A percentile compares a stretch with the other conserved stretches of the same genome.
phyloP scores from a whole-genome alignment of 768 basidiomycete genomes.

The Mycena galopus region DNA sequence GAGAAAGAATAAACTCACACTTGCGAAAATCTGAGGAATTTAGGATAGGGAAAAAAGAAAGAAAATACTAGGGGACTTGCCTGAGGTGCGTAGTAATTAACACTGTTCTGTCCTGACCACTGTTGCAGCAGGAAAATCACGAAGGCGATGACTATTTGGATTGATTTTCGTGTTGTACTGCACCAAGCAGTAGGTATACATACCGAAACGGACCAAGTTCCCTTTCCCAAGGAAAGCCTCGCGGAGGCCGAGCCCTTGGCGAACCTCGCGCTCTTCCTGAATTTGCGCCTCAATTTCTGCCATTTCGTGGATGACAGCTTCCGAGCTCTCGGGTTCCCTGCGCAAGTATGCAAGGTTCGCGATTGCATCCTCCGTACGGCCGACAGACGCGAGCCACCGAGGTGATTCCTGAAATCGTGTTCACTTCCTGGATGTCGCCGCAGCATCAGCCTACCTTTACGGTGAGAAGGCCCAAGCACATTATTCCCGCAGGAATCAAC shows the following conservation, averaged over 20 bases:
- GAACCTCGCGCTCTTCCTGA: conserved; percentile 75
- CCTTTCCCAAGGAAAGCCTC: conserved; percentile 88
- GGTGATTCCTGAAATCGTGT: conserved; percentile 74
- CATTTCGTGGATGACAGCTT: conserved; percentile 68
- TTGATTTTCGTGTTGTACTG: not conserved
- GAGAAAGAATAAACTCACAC: conserved; percentile 55
- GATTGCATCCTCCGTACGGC: conserved; percentile 65
- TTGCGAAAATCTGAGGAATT: conserved; percentile 80
- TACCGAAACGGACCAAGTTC: conserved; percentile 79
- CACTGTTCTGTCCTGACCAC: conserved; percentile 88
- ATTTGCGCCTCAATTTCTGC: conserved; percentile 89
- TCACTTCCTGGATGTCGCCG: not conserved
- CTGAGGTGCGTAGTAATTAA: conserved; percentile 81
- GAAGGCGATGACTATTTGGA: conserved; percentile 73
- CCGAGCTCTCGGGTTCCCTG: conserved; percentile 54
- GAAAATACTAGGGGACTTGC: too few relatives aligned
- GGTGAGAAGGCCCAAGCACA: conserved; percentile 76
- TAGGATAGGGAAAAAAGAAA: too few relatives aligned
- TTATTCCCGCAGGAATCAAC: conserved; percentile 79
- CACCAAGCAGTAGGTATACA: not conserved
- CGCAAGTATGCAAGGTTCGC: conserved; percentile 76
- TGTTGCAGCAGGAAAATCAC: conserved; percentile 85
- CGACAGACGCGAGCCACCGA: conserved; percentile 80
- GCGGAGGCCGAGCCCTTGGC: conserved; percentile 71
- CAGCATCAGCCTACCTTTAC: conserved; percentile 59